phyloP scores from a whole-genome alignment of 2,329 filamentous ascomycete genomes.

The Calonectria montana region DNA sequence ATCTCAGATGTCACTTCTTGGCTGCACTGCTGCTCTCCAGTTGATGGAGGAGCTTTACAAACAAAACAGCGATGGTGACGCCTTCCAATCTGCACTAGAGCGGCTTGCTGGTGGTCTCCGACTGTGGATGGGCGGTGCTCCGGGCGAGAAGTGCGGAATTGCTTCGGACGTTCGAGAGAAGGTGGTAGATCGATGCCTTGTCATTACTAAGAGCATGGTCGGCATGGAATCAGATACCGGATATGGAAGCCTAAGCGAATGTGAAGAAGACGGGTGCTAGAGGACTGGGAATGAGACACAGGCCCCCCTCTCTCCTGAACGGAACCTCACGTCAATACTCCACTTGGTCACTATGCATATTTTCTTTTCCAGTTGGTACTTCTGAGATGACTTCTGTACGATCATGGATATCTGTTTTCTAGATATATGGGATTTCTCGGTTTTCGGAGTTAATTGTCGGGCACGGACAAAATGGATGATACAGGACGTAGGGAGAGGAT shows the following conservation, averaged over 20 bases:
- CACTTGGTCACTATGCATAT: constrained; percentile 26
- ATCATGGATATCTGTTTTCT: constrained; percentile 42
- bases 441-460: constrained; percentile 39
- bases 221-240: constrained; percentile 71
- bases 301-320: background rate
- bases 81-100: constrained; percentile 63
- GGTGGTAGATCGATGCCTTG: constrained; percentile 67
- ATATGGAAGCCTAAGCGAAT: constrained; percentile 68
- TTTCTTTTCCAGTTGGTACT: constrained; percentile 21
- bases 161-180: constrained; percentile 61
- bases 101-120: constrained; percentile 67
- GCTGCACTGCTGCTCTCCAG: constrained; percentile 69
- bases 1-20: constrained; percentile 65
- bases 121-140: constrained; percentile 68
- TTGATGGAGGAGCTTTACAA: constrained; percentile 65
- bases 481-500: constrained; percentile 34
- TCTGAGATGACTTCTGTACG: constrained; percentile 41
- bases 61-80: constrained; percentile 60
- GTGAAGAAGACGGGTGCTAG: constrained; percentile 50
- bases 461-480: constrained; percentile 37
- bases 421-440: constrained; percentile 34
- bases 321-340: constrained; percentile 10
- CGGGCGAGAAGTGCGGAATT: constrained; percentile 64
- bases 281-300: constrained; percentile 18
- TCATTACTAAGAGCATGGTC: constrained; percentile 66